A percentile compares a stretch with the other conserved stretches of the same genome.
Evolutionary conservation across 768 basidiomycete species (phyloP).

Genomic region (Auriscalpium vulgare): DNA sequence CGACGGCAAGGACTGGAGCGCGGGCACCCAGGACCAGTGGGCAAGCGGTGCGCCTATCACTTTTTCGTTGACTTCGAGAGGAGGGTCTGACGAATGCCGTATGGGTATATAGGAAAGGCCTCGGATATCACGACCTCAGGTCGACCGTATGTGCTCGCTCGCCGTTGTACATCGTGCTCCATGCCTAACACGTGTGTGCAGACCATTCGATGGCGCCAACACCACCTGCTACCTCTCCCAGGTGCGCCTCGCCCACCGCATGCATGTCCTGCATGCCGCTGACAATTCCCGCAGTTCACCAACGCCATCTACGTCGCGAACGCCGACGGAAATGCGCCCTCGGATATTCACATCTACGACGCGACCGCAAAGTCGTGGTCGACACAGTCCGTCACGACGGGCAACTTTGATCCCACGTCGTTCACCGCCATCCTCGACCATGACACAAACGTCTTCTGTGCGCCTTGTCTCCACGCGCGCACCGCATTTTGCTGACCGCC

Average conservation of each 20-base stretch:
- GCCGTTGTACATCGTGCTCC: not conserved
- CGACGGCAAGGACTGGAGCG: slow-evolving; percentile 76
- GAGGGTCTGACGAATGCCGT: not conserved
- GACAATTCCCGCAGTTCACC: slow-evolving; percentile 41
- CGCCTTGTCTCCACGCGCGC: slow-evolving; percentile 16
- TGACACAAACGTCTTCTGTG: slow-evolving; percentile 89
- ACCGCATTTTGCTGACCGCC: too few species aligned
- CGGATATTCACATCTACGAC: slow-evolving; percentile 75
- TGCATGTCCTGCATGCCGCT: not conserved
- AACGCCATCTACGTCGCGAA: slow-evolving; percentile 84
- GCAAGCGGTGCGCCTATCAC: slow-evolving; percentile 31
- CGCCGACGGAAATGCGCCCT: slow-evolving; percentile 62
- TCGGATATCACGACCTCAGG: slow-evolving; percentile 67
- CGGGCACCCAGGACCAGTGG: slow-evolving; percentile 69
- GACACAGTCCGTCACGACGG: slow-evolving; percentile 51
- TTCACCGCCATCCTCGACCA: slow-evolving; percentile 81
- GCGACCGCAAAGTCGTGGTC: slow-evolving; percentile 70
- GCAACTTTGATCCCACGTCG: slow-evolving; percentile 52
- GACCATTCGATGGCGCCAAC: slow-evolving; percentile 56
- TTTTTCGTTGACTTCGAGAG: too few species aligned
- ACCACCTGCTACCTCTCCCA: slow-evolving; percentile 70
- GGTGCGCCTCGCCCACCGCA: slow-evolving; percentile 25
- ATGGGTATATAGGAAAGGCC: slow-evolving; percentile 34
- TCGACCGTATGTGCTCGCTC: slow-evolving; percentile 53
- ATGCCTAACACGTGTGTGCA: slow-evolving; percentile 17